phyloP scores from a whole-genome alignment of 2,329 filamentous ascomycete species.

The Botrytis sinoallii region DNA sequence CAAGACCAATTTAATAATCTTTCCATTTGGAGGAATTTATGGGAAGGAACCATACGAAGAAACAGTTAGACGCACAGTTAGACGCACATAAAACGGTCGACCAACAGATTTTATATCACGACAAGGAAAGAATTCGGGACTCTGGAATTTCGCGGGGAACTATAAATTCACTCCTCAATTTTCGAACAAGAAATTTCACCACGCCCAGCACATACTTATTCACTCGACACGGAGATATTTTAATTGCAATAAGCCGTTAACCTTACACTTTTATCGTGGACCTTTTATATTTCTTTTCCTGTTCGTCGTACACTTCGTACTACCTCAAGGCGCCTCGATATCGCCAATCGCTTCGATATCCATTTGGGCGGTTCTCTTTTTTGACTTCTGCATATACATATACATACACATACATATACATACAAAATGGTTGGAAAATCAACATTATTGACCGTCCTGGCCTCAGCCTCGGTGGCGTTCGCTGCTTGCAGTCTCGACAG shows the following conservation, averaged over 20 bases:
- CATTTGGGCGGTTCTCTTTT: background rate
- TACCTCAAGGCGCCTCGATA: constrained; percentile 1
- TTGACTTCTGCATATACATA: constrained; percentile 19
- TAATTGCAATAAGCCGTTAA: background rate
- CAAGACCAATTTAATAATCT: background rate
- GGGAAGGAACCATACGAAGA: background rate
- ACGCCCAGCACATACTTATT: background rate
- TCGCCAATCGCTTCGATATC: constrained; percentile 19
- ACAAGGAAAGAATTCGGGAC: background rate
- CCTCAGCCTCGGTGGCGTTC: constrained; percentile 29
- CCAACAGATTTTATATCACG: background rate
- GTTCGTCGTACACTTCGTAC: background rate
- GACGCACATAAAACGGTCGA: background rate
- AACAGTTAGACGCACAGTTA: background rate
- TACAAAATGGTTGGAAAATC: constrained; percentile 35
- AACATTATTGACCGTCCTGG: constrained; percentile 29
- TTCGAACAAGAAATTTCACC: background rate
- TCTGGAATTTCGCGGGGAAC: background rate
- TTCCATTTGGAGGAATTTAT: background rate
- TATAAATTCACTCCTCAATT: background rate
- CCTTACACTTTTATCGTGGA: too few relatives aligned
- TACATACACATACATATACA: constrained; percentile 27
- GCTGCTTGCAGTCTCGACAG: constrained; percentile 46
- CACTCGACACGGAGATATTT: background rate
- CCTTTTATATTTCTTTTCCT: background rate